phyloP scores from a whole-genome alignment of 305 asterid species.

The Rubia tinctorum region DNA sequence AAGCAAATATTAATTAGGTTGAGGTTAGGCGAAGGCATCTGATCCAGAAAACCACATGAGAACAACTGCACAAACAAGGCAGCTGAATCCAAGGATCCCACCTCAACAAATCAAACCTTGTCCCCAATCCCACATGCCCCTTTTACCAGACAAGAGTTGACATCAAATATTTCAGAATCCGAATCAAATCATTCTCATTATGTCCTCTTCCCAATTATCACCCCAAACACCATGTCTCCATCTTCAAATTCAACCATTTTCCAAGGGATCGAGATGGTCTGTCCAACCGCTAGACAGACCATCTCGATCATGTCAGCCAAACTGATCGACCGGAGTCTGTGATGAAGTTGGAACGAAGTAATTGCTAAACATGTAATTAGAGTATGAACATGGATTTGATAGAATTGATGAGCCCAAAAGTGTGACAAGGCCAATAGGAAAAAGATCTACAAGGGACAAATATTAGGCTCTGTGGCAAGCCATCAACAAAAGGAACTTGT shows the following conservation, averaged over 20 bases:
- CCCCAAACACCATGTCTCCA: neutral
- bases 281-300: no score
- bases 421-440: slow-evolving; percentile 11
- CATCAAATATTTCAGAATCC: slow-evolving; percentile 49
- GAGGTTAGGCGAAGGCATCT: slow-evolving; percentile 9
- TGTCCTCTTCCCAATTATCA: slow-evolving; percentile 28
- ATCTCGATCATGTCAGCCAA: no score
- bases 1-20: neutral
- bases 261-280: no score
- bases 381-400: neutral
- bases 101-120: slow-evolving; percentile 37
- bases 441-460: slow-evolving; percentile 16
- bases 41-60: neutral
- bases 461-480: slow-evolving; percentile 29
- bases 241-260: no score
- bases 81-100: slow-evolving; percentile 19
- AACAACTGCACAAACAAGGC: slow-evolving; percentile 19
- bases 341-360: no score
- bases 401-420: slow-evolving; percentile 11
- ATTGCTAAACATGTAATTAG: no score
- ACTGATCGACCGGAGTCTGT: no score
- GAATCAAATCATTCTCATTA: slow-evolving; percentile 50
- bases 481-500: slow-evolving; percentile 28
- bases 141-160: slow-evolving; percentile 63
- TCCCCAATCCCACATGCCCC: slow-evolving; percentile 60